phyloP scores from a whole-genome alignment of 768 basidiomycete species.

The Sporobolomyces phaffii region DNA sequence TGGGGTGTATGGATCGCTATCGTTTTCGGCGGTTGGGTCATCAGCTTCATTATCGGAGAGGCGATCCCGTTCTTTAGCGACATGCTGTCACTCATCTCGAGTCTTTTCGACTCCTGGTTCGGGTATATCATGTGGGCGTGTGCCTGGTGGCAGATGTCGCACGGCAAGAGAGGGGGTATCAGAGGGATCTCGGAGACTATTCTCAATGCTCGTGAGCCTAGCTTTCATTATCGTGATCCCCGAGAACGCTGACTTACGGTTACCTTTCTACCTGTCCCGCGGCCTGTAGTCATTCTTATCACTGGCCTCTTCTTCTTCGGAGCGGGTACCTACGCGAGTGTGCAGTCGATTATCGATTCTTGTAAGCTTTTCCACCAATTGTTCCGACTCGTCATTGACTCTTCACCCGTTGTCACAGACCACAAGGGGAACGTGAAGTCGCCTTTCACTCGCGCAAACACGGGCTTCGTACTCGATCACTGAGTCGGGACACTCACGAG shows the following conservation, averaged over 20 bases:
- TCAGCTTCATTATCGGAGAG: constrained; percentile 36
- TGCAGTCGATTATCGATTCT: constrained; percentile 5
- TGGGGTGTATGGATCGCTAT: constrained; percentile 40
- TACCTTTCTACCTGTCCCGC: neutral
- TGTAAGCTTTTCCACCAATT: neutral
- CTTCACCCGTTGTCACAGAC: constrained; percentile 10
- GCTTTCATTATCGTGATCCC: neutral
- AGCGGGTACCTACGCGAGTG: constrained; percentile 26
- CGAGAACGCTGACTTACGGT: neutral
- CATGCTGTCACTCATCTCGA: constrained; percentile 26
- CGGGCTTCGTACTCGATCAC: constrained; percentile 1
- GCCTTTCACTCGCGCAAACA: constrained; percentile 4
- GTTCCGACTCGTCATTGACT: neutral
- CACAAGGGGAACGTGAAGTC: constrained; percentile 19
- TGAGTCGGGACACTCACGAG: no score
- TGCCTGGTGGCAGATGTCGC: constrained; percentile 37
- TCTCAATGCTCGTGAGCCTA: neutral
- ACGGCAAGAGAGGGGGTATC: constrained; percentile 4
- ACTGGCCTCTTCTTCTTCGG: constrained; percentile 39
- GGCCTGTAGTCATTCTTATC: neutral
- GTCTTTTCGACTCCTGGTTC: constrained; percentile 37
- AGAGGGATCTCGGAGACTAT: constrained; percentile 4
- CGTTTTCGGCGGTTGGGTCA: constrained; percentile 37
- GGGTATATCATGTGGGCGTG: constrained; percentile 40
- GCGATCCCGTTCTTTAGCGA: constrained; percentile 40